Evolutionary conservation across 2,329 filamentous ascomycete genomes (phyloP), one percentile per base, ranked within the genome.

Genomic region (Cylindrodendrum hubeiense): DNA sequence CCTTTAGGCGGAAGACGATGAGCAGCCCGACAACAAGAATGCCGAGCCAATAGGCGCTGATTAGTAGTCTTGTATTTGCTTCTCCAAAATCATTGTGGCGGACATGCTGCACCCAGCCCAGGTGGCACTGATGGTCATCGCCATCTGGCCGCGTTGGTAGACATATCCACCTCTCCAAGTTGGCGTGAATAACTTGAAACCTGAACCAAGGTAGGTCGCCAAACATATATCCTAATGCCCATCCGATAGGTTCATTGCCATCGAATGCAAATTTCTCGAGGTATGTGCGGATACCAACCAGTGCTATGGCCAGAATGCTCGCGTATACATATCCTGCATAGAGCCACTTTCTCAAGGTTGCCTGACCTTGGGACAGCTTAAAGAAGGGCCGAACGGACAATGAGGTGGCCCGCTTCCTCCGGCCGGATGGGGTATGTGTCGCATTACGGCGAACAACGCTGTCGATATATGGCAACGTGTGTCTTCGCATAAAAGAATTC

Each of bases 181-280:
- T 89, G 65, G 88, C 85, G 65, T 86, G 87, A 17, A 93, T 84
- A 9, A 95, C 87, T 77, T 91, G 86, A 76, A 91, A 90, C 24
- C 94, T 87, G 70, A 98, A 89, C 74, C 84, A 85, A 0, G 88
- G 85, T 12, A 95, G 76, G 71, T 97, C 92, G 13, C 95, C 95
- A 66, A 98, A 88, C 3, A 98, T 82, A 78, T 99, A 99, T 2
- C 93, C 91, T 12, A 98, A 79, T 0, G 94, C 95, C 96, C 96
- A 99, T 3, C 95, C 93, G 47, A 99, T 88, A 0, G 96, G 94
- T 72, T 99, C 96, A 55, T 89, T 82, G 17, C 89, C 89, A 34
- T 86, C 75, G 2, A 99, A 84, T 15, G 94, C 94, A 67, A 87
- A 84, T 46, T 81, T 80, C 41, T 86, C 81, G 53, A 98, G 89